Base-by-base conservation (phyloP, 2,329 filamentous ascomycete species). In the Fusarium sterilihyphosum region DNA sequence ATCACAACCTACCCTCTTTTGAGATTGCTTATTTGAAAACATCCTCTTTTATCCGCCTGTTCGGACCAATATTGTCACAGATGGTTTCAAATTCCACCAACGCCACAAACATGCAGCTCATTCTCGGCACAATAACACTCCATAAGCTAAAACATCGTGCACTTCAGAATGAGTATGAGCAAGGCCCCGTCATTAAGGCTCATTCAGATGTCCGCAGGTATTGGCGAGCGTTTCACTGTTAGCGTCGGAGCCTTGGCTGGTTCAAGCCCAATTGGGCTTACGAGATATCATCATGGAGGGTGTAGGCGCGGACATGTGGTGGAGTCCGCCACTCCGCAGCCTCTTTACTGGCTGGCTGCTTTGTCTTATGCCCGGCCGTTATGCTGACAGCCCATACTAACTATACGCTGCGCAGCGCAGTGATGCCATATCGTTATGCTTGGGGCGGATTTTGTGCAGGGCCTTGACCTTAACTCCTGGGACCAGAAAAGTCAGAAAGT, bases 221-320 rank as follows among this genome's bases (percentile, higher is more conserved):
- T 44, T 68, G 65, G 67, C 33, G 64, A 76, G 53, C 50, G 58
- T 69, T 43, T 59, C 59, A 35, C 31, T 44, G 33, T 62, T 68
- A 70, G 66, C 65, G 76, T 70, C 64, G 72, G 70, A 72, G 67
- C 41, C 71, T 77, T 78, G 68, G 60, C 66, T 58, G 49, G 54
- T 65, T 40, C 54, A 60, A 75, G 76, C 73, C 69, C 65, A 65
- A 57, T 72, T 71, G 58, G 54, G 77, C 77, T 78, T 73, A 78
- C 75, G 69, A 77, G 69, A 77, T 75, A 56, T 26, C 52, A 35
- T 60, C 20, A 61, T 53, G 52, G 65, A 67, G 63, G 65, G 59
- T 68, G 61, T 62, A 50, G 40, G 52, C 37, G 75, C 75, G 77
- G 76, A 78, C 75, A 69, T 72, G 31, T 53, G 57, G 75, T 78